Evolutionary conservation across 2,329 filamentous ascomycete species (phyloP).

Genomic region (Paecilomyces variotii): DNA sequence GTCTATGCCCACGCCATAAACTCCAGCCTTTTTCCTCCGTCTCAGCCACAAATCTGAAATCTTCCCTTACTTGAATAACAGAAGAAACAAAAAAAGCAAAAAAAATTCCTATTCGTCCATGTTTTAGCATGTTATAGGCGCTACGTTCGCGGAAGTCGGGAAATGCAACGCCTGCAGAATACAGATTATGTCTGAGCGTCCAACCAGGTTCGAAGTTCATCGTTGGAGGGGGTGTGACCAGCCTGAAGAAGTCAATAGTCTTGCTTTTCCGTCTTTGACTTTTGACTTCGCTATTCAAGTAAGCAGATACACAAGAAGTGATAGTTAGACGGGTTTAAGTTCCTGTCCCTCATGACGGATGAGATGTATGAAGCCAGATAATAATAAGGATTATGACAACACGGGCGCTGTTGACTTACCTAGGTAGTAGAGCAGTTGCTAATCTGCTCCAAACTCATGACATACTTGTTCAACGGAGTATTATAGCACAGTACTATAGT

Average conservation of each 20-base stretch:
- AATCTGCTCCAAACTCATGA: neutral
- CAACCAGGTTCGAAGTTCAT: neutral
- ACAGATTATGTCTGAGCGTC: neutral
- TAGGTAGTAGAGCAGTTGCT: too few relatives aligned
- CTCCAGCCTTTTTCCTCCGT: too few relatives aligned
- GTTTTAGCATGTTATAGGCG: neutral
- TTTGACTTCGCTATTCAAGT: too few relatives aligned
- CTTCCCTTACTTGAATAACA: too few relatives aligned
- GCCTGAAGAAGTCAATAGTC: neutral
- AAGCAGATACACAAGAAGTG: too few relatives aligned
- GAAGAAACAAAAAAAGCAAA: too few relatives aligned
- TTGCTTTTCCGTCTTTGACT: too few relatives aligned
- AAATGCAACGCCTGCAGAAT: neutral
- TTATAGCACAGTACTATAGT: too few relatives aligned
- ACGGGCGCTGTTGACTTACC: neutral
- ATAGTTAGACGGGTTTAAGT: neutral
- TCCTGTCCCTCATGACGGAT: neutral
- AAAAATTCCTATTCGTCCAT: neutral
- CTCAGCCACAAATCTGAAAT: too few relatives aligned
- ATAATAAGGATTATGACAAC: too few relatives aligned
- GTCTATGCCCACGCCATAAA: too few relatives aligned
- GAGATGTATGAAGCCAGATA: neutral
- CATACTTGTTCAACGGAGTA: too few relatives aligned
- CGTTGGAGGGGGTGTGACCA: neutral
- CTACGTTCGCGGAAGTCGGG: neutral